Percentiles rank a stretch among this genome's conserved stretches.
phyloP scores from a whole-genome alignment of 306 rosid species.

The Inga oerstediana region DNA sequence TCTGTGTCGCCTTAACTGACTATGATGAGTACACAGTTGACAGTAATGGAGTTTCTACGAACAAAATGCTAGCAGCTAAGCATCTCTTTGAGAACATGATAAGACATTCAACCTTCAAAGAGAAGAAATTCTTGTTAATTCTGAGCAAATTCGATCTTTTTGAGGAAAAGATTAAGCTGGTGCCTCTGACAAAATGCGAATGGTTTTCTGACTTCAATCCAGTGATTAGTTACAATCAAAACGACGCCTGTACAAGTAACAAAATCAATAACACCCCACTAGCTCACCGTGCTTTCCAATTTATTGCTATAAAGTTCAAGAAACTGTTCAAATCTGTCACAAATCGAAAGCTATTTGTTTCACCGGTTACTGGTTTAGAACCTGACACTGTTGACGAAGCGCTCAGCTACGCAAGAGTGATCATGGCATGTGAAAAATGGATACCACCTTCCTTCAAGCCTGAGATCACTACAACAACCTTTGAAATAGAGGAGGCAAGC shows the following conservation, averaged over 20 bases:
- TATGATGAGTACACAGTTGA: constrained; percentile 58
- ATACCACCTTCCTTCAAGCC: constrained; percentile 38
- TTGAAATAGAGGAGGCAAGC: constrained; percentile 48
- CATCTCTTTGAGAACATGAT: constrained; percentile 63
- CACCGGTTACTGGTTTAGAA: constrained; percentile 59
- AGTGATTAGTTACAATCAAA: constrained; percentile 38
- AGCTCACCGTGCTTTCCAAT: constrained; percentile 64
- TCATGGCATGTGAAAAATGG: constrained; percentile 52
- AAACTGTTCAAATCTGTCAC: constrained; percentile 50
- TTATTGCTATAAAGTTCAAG: constrained; percentile 75
- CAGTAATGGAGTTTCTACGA: constrained; percentile 45
- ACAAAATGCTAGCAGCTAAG: constrained; percentile 71
- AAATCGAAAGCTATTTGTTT: constrained; percentile 65
- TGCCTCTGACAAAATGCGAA: constrained; percentile 61
- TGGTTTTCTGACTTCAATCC: constrained; percentile 79
- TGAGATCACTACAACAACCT: constrained; percentile 46
- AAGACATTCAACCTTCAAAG: constrained; percentile 43
- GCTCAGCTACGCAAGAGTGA: constrained; percentile 75
- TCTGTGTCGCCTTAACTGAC: constrained; percentile 67
- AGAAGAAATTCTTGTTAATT: constrained; percentile 63
- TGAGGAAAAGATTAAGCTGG: constrained; percentile 56
- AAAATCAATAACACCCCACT: constrained; percentile 47
- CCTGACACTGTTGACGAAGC: constrained; percentile 63
- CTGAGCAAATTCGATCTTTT: constrained; percentile 72
- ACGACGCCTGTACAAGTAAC: constrained; percentile 29